Conservation (phyloP, 2,329 filamentous ascomycete genomes). For the Chrysosporium keratinophilum region DNA sequence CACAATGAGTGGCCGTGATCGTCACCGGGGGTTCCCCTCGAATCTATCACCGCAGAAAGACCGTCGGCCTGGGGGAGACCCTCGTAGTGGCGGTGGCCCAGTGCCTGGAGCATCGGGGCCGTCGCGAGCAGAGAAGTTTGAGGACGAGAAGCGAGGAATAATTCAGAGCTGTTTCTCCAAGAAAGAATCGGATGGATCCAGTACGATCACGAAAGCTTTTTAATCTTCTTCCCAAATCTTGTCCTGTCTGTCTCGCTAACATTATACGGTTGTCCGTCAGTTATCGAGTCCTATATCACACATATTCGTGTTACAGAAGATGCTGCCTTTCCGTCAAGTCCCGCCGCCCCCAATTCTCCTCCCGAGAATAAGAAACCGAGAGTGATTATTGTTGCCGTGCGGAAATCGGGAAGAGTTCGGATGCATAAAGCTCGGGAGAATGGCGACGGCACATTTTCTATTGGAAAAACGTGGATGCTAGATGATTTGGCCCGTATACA, state of each 20-base stretch:
- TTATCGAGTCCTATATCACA: conserved; percentile 88
- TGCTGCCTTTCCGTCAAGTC: conserved; percentile 67
- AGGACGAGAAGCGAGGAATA: conserved; percentile 92
- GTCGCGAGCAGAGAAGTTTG: conserved; percentile 68
- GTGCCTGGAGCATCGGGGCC: conserved; percentile 25
- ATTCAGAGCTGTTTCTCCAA: conserved; percentile 91
- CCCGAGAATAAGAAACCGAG: conserved; percentile 72
- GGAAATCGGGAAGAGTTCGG: conserved; percentile 82
- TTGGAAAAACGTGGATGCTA: conserved; percentile 96
- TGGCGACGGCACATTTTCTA: conserved; percentile 83
- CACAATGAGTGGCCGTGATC: conserved; percentile 33
- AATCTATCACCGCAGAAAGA: conserved; percentile 25
- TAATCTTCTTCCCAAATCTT: neutral
- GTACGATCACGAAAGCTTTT: conserved; percentile 44
- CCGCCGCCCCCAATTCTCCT: conserved; percentile 68
- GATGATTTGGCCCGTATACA: conserved; percentile 79
- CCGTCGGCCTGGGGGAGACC: conserved; percentile 26
- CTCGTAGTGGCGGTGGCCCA: conserved; percentile 24
- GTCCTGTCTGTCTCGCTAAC: neutral
- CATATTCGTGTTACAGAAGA: conserved; percentile 89
- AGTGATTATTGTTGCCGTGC: conserved; percentile 85
- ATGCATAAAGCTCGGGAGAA: conserved; percentile 98
- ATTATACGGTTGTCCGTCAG: neutral
- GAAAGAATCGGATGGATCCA: conserved; percentile 72
- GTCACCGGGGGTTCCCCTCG: conserved; percentile 24